phyloP scores from a whole-genome alignment of 2,329 filamentous ascomycete species.

The Fusarium virguliforme region DNA sequence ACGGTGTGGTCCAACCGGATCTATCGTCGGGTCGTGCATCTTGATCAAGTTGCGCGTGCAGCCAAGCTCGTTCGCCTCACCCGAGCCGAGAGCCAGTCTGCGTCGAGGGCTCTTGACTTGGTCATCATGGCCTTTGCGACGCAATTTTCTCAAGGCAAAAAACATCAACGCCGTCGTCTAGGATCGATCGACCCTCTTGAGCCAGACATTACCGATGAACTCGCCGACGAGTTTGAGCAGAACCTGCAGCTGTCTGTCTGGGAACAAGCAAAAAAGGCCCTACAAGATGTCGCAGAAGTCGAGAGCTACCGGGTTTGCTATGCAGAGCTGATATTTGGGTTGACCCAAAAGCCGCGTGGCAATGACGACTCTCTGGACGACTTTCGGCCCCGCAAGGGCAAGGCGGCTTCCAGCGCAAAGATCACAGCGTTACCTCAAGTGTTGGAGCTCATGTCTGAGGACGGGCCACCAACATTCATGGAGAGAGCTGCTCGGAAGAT shows the following conservation, averaged over 20 bases:
- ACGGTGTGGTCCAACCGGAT: constrained; percentile 65
- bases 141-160: constrained; percentile 63
- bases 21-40: constrained; percentile 62
- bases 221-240: constrained; percentile 57
- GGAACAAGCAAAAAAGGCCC: constrained; percentile 55
- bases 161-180: constrained; percentile 18
- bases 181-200: not conserved
- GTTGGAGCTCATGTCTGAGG: constrained; percentile 41
- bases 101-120: constrained; percentile 62
- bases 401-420: not conserved
- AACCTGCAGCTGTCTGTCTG: constrained; percentile 56
- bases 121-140: constrained; percentile 68
- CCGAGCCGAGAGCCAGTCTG: constrained; percentile 57
- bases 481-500: constrained; percentile 48
- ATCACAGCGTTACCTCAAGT: constrained; percentile 27
- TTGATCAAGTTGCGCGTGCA: constrained; percentile 61
- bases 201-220: constrained; percentile 25
- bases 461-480: constrained; percentile 45
- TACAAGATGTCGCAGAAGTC: constrained; percentile 56
- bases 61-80: constrained; percentile 59
- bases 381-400: not conserved
- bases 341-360: constrained; percentile 53
- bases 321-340: constrained; percentile 59
- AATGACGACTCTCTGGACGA: constrained; percentile 13
- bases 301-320: constrained; percentile 58